Conservation (phyloP, 495 filamentous ascomycete species). For the Neurospora hispaniola region DNA sequence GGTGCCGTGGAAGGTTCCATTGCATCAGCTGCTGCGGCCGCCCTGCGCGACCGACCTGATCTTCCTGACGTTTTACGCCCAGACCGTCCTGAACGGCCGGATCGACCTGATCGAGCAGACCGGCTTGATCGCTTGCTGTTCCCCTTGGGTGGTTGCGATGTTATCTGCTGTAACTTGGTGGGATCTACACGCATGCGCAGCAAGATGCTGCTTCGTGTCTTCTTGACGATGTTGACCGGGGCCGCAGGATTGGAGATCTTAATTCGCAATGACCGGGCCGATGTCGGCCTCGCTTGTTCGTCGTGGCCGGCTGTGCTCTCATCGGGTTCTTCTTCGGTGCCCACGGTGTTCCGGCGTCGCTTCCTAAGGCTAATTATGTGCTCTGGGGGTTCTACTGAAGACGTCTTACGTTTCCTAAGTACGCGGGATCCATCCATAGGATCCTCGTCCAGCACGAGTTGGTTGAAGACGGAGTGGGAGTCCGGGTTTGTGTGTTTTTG, state of each 20-base stretch:
- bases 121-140: constrained; percentile 35
- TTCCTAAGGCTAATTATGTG: constrained; percentile 31
- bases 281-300: constrained; percentile 23
- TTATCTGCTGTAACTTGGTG: constrained; percentile 47
- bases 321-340: constrained; percentile 21
- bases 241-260: constrained; percentile 19
- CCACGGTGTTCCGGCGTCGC: constrained; percentile 28
- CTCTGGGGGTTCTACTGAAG: constrained; percentile 38
- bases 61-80: neutral
- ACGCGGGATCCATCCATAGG: constrained; percentile 77
- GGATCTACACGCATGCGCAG: constrained; percentile 48
- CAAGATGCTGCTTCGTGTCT: constrained; percentile 24
- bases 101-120: neutral
- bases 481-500: constrained; percentile 62
- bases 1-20: constrained; percentile 25
- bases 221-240: constrained; percentile 23
- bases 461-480: constrained; percentile 77
- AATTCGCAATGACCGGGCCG: constrained; percentile 29
- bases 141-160: constrained; percentile 35
- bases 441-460: constrained; percentile 69
- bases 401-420: constrained; percentile 74
- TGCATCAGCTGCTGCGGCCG: constrained; percentile 9
- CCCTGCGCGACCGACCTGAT: constrained; percentile 4
- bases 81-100: neutral
- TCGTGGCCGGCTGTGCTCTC: constrained; percentile 22